Evolutionary conservation across 2,329 filamentous ascomycete genomes (phyloP).

Genomic region (Chaetomiaceae sp.): DNA sequence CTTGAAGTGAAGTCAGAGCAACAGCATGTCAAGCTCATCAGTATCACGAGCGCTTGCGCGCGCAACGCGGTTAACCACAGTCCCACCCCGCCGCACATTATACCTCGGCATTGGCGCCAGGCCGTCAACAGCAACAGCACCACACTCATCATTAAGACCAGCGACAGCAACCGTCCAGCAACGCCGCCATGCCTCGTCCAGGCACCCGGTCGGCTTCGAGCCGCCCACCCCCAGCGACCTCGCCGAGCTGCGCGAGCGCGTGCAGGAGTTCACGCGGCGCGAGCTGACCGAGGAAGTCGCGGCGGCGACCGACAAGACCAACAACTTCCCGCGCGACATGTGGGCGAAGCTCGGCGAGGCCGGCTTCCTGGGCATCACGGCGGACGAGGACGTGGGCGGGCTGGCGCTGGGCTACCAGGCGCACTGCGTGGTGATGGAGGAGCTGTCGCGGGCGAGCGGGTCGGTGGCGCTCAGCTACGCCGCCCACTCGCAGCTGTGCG

Average conservation of each 20-base stretch:
- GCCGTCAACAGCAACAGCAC: not conserved
- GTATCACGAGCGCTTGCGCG: conserved; percentile 30
- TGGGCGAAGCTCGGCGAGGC: conserved; percentile 92
- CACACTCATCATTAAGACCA: conserved; percentile 5
- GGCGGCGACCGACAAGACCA: conserved; percentile 72
- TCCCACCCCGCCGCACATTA: conserved; percentile 11
- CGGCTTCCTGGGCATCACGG: conserved; percentile 86
- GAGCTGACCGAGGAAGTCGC: conserved; percentile 83
- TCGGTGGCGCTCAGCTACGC: conserved; percentile 88
- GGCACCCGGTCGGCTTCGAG: conserved; percentile 57
- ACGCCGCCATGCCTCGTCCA: conserved; percentile 49
- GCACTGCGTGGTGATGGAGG: conserved; percentile 92
- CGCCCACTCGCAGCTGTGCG: conserved; percentile 90
- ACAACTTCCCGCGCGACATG: conserved; percentile 85
- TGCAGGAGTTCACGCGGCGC: conserved; percentile 82
- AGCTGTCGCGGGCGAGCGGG: conserved; percentile 78
- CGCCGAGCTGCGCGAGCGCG: conserved; percentile 71
- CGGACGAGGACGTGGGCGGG: conserved; percentile 85
- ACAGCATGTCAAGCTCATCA: conserved; percentile 38
- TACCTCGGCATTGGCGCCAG: conserved; percentile 25
- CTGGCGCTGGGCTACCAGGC: conserved; percentile 93
- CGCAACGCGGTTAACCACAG: conserved; percentile 18
- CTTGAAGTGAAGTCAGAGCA: too few species aligned
- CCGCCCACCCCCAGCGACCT: conserved; percentile 68
- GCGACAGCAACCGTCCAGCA: conserved; percentile 18